phyloP scores from a whole-genome alignment of 768 basidiomycete genomes.

The Tulasnella sp. region DNA sequence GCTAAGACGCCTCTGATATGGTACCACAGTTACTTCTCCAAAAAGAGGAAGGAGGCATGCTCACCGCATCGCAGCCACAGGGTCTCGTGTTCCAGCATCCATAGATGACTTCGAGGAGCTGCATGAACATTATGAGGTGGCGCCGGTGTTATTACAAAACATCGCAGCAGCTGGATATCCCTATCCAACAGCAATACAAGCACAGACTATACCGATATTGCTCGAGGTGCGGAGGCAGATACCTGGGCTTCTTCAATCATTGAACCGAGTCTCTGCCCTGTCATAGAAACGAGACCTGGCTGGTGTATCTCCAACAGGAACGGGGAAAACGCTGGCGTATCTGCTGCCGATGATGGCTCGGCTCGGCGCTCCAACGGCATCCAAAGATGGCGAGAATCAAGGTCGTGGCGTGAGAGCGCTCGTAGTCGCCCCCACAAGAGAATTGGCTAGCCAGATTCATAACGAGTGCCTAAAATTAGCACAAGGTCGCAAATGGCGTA shows the following conservation, averaged over 20 bases:
- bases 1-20: no score
- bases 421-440: conserved; percentile 83
- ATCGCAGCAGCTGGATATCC: conserved; percentile 49
- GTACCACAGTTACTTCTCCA: no score
- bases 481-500: conserved; percentile 72
- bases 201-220: conserved; percentile 68
- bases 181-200: conserved; percentile 71
- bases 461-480: conserved; percentile 81
- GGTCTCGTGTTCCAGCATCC: conserved; percentile 52
- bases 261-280: conserved; percentile 1
- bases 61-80: conserved; percentile 68
- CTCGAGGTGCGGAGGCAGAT: conserved; percentile 47
- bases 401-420: conserved; percentile 58
- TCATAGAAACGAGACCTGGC: conserved; percentile 82
- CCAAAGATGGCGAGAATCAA: conserved; percentile 34
- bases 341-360: conserved; percentile 67
- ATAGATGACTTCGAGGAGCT: conserved; percentile 51
- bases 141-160: conserved; percentile 55
- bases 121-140: conserved; percentile 43
- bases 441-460: conserved; percentile 91
- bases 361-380: conserved; percentile 41
- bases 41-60: conserved; percentile 23
- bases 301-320: conserved; percentile 94
- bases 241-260: background rate
- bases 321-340: conserved; percentile 93